Base-by-base conservation (phyloP, 768 basidiomycete species). In the Jaapia argillacea region DNA sequence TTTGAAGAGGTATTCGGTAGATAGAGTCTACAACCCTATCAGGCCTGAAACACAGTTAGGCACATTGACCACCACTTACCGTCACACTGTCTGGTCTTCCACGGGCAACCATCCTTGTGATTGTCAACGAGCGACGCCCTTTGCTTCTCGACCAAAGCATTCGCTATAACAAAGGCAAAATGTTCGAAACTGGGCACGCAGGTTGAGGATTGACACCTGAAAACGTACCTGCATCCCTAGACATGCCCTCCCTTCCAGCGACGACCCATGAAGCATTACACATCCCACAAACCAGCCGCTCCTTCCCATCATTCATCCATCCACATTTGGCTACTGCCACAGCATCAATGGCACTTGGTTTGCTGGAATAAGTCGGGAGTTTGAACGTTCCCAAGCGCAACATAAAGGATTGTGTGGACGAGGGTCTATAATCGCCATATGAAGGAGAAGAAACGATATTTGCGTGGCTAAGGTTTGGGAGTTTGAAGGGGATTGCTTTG, bases 101-200 rank as follows among this genome's bases (percentile, higher is more conserved):
- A 91, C 2, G 88, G 87, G 54, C 88, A 91, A 0, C 84, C 83
- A 36, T 77, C 70, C 58, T 88, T 88, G 57, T 91, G 88, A 54
- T 72, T 71, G 3, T 75, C 72, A 1, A 88, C 74, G 4, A 91
- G 62, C 35, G 75, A 74, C 3, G 54, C 48, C 12, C 73, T 73
- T 56, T 90, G 88, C 51, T 81, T 88, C 57, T 86, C 85, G 27
- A 87, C 64, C 47, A 90, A 64, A 12, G 76, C 58, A 55, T 75
- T 79, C 31, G 81, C 87, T 85, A 51, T 12, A 52, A 18, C n/a
- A 40, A 21, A 44, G 31, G 22, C 44, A n/a, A n/a, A n/a, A n/a
- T n/a, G 21, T 14, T 60, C 18, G 60, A 58, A 46, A 35, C 35
- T n/a, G n/a, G n/a, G n/a, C n/a, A n/a, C n/a, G n/a, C n/a, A n/a